Evolutionary conservation across 345 rosid species (phyloP).

Genomic region (Alliaria petiolata): DNA sequence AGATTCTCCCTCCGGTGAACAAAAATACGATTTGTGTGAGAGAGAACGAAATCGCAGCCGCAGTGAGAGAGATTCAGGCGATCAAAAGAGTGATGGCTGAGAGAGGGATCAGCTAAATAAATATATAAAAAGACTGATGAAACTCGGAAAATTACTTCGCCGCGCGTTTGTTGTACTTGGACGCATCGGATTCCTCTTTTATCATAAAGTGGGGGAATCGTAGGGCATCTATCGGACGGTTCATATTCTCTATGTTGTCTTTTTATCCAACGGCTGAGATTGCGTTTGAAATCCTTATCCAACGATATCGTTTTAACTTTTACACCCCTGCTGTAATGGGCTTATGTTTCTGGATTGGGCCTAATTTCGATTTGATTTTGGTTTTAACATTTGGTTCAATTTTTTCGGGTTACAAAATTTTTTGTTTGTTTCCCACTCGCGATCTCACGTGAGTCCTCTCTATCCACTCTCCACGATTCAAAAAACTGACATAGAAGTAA

Average conservation of each 20-base stretch:
- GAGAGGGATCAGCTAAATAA: not conserved
- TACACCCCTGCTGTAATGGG: not conserved
- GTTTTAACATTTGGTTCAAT: not conserved
- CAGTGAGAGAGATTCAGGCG: not conserved
- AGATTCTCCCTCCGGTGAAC: constrained; percentile 20
- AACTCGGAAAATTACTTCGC: not conserved
- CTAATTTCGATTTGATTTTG: not conserved
- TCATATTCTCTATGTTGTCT: not conserved
- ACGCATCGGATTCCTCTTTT: constrained; percentile 24
- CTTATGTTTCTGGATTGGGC: not conserved
- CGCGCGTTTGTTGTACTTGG: constrained; percentile 19
- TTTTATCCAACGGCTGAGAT: constrained; percentile 18
- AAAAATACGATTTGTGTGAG: not conserved
- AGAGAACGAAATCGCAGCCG: not conserved
- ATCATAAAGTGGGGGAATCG: not conserved
- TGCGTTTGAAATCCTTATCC: not conserved
- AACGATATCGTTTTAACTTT: not conserved
- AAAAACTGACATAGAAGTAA: too few relatives aligned
- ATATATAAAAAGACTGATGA: not conserved
- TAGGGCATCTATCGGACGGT: constrained; percentile 29
- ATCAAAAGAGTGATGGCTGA: not conserved
- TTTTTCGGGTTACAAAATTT: not conserved
- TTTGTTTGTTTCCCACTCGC: not conserved
- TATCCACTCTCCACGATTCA: not conserved
- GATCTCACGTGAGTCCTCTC: not conserved